These are phyloP conservation scores for Candida sphagnicola DNA, from an alignment of 805 yeast species.

Conservation along the genomic window DNA sequence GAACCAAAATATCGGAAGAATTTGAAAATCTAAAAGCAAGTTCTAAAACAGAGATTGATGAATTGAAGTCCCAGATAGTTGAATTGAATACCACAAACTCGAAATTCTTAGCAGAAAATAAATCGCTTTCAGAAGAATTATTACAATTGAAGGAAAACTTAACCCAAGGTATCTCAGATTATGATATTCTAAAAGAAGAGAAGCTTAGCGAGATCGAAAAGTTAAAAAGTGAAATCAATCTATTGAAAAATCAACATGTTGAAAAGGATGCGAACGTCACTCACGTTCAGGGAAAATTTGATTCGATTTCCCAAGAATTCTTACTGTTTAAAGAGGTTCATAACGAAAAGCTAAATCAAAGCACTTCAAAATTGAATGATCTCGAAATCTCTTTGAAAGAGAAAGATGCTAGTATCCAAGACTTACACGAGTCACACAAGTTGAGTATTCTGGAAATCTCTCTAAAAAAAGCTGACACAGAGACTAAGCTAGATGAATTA, in stretches of 20 bases:
- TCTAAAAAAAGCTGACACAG: neutral
- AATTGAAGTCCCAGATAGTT: slow-evolving; percentile 1
- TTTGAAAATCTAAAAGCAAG: slow-evolving; percentile 3
- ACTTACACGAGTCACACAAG: slow-evolving; percentile 11
- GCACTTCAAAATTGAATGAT: slow-evolving; percentile 4
- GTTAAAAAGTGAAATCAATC: slow-evolving; percentile 1
- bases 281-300: neutral
- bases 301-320: neutral
- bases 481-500: slow-evolving; percentile 3
- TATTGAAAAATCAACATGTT: slow-evolving; percentile 12
- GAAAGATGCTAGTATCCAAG: slow-evolving; percentile 31
- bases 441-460: neutral
- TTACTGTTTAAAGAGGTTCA: neutral
- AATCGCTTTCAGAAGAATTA: slow-evolving; percentile 4
- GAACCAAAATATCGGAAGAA: neutral
- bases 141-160: slow-evolving; percentile 4
- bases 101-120: neutral
- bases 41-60: slow-evolving; percentile 2
- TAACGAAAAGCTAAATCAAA: slow-evolving; percentile 10
- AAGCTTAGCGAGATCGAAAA: slow-evolving; percentile 4
- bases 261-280: slow-evolving; percentile 1
- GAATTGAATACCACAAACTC: neutral
- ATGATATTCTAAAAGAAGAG: slow-evolving; percentile 5
- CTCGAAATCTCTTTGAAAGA: slow-evolving; percentile 17
- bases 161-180: slow-evolving; percentile 1